Conservation (phyloP, 2,329 filamentous ascomycete species). For the Trichoderma atrobrunneum region DNA sequence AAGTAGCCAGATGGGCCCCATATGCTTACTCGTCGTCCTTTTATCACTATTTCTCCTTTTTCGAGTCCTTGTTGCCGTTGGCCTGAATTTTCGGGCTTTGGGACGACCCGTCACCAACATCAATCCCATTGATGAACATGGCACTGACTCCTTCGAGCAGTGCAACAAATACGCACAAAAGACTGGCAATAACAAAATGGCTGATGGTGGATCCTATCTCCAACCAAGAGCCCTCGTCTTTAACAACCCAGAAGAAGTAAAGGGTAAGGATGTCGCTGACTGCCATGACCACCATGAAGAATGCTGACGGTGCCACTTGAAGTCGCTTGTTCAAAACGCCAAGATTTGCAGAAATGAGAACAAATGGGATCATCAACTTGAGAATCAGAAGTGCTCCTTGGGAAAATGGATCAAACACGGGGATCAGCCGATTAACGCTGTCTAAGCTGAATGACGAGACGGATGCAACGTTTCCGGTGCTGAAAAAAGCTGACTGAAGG, state of each 20-base stretch:
- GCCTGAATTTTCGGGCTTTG: not conserved
- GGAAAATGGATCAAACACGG: slow-evolving; percentile 89
- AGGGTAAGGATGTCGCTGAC: slow-evolving; percentile 88
- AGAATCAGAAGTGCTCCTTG: slow-evolving; percentile 83
- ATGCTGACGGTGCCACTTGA: slow-evolving; percentile 77
- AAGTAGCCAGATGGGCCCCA: not conserved
- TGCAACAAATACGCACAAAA: slow-evolving; percentile 87
- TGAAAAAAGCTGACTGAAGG: slow-evolving; percentile 94
- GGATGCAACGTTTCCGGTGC: slow-evolving; percentile 92
- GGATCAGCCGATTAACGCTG: slow-evolving; percentile 80
- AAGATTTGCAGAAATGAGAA: slow-evolving; percentile 87
- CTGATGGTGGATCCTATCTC: slow-evolving; percentile 97
- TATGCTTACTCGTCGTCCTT: not conserved
- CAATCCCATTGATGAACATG: slow-evolving; percentile 75
- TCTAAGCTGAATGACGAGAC: slow-evolving; percentile 92
- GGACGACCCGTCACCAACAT: slow-evolving; percentile 45
- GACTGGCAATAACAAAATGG: slow-evolving; percentile 89
- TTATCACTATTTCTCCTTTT: not conserved
- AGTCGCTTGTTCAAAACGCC: slow-evolving; percentile 84
- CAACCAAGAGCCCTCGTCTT: slow-evolving; percentile 93
- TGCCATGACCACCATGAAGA: slow-evolving; percentile 94
- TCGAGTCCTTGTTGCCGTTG: not conserved
- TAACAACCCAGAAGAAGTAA: slow-evolving; percentile 97
- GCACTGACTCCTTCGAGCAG: slow-evolving; percentile 82
- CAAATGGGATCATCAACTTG: slow-evolving; percentile 92